Conservation (phyloP, 2,329 filamentous ascomycete species). For the Lecanicillium sp. region DNA sequence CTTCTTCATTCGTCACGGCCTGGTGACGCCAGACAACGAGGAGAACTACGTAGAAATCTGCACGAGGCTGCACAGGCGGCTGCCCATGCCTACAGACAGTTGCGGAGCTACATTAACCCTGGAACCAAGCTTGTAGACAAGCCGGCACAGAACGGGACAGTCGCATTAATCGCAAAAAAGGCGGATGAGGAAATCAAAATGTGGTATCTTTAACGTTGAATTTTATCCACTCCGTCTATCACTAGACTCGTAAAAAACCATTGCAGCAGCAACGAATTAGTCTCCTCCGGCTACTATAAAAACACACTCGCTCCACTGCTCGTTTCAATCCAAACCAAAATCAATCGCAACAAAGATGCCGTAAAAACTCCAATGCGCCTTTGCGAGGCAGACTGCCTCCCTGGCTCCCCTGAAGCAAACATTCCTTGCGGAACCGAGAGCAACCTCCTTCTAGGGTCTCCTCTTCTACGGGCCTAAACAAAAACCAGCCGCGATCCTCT, state of each 20-base stretch:
- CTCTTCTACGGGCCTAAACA: neutral
- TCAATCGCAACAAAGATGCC: slow-evolving; percentile 4
- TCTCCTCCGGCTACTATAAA: slow-evolving; percentile 3
- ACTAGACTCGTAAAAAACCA: slow-evolving; percentile 35
- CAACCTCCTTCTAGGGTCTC: slow-evolving; percentile 1
- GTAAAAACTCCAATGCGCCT: slow-evolving; percentile 11
- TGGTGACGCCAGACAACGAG: slow-evolving; percentile 68
- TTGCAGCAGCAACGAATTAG: slow-evolving; percentile 9
- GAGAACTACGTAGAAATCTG: slow-evolving; percentile 64
- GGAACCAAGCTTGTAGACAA: too few species aligned
- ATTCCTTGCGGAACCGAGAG: slow-evolving; percentile 7
- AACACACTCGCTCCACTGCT: slow-evolving; percentile 4
- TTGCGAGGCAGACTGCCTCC: neutral
- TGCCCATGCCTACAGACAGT: slow-evolving; percentile 33
- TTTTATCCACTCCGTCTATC: slow-evolving; percentile 48
- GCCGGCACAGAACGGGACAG: too few species aligned
- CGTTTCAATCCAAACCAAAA: slow-evolving; percentile 10
- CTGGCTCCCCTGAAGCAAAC: slow-evolving; percentile 9
- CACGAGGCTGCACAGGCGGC: slow-evolving; percentile 35
- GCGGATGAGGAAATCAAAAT: slow-evolving; percentile 1
- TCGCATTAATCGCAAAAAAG: too few species aligned
- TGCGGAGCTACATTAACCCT: neutral
- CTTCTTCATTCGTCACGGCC: slow-evolving; percentile 72
- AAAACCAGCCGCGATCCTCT: neutral
- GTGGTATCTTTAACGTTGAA: slow-evolving; percentile 13